These are phyloP conservation scores for Cordyceps javanica DNA, from an alignment of 2,329 filamentous ascomycete genomes.

Conservation along the genomic window DNA sequence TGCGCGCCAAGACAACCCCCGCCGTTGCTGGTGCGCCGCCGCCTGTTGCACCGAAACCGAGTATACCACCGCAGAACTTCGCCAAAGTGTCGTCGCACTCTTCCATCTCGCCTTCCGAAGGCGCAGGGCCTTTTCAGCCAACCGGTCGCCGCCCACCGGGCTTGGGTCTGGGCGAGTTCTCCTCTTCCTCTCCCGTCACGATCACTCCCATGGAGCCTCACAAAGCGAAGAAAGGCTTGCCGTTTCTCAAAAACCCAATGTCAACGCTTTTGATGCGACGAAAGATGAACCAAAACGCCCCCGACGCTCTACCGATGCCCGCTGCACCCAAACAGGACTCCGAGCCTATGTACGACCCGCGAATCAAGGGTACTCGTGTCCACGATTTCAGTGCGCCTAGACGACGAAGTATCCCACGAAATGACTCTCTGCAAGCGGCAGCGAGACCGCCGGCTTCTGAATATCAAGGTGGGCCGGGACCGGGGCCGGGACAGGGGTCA, in stretches of 20 bases:
- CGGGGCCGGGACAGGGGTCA: not conserved
- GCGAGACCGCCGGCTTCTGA: not conserved
- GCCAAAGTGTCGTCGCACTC: constrained; percentile 1
- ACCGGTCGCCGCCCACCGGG: constrained; percentile 6
- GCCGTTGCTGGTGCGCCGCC: not conserved
- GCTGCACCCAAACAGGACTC: constrained; percentile 25
- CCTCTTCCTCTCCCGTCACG: not conserved
- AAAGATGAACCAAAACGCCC: constrained; percentile 37
- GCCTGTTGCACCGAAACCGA: not conserved
- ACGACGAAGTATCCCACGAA: constrained; percentile 20
- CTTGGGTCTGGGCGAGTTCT: not conserved
- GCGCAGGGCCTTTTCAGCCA: not conserved
- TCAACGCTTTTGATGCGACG: constrained; percentile 46
- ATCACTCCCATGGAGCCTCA: constrained; percentile 18
- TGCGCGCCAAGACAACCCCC: not conserved
- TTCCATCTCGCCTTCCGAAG: constrained; percentile 4
- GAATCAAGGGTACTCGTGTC: constrained; percentile 50
- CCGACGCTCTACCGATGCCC: constrained; percentile 32
- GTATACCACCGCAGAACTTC: not conserved
- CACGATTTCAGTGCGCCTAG: constrained; percentile 54
- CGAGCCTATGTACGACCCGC: constrained; percentile 45
- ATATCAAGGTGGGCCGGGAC: not conserved
- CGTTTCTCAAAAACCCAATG: constrained; percentile 46
- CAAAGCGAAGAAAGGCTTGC: constrained; percentile 39
- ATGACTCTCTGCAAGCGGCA: not conserved